Conservation (phyloP, 306 rosid species). For the Oxytropis ochrocephala region DNA sequence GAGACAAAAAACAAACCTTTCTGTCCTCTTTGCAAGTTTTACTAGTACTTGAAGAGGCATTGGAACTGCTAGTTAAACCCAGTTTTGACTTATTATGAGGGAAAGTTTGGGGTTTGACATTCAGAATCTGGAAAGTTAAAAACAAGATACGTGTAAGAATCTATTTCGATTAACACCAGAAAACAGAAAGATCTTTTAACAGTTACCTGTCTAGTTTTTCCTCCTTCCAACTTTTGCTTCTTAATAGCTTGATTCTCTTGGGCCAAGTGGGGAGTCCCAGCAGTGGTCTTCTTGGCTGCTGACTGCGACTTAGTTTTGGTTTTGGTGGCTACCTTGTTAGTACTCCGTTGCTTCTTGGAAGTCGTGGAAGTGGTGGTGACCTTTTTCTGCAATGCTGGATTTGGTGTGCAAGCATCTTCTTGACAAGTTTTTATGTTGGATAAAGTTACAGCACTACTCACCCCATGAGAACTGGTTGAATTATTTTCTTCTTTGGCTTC, state of each 20-base stretch:
- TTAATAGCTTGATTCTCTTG: constrained; percentile 93
- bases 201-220: constrained; percentile 76
- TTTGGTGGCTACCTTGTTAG: constrained; percentile 46
- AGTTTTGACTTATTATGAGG: constrained; percentile 77
- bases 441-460: constrained; percentile 5
- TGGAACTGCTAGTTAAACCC: constrained; percentile 40
- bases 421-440: background rate
- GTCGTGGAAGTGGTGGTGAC: constrained; percentile 19
- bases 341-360: constrained; percentile 53
- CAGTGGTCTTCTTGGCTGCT: constrained; percentile 38
- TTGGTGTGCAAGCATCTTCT: constrained; percentile 68
- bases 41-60: constrained; percentile 33
- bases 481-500: constrained; percentile 29
- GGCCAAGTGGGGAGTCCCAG: constrained; percentile 41
- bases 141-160: background rate
- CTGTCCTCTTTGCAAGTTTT: constrained; percentile 62
- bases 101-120: constrained; percentile 64
- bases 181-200: background rate
- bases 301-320: constrained; percentile 42
- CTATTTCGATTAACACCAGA: background rate
- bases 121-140: constrained; percentile 52
- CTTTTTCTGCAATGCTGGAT: constrained; percentile 41
- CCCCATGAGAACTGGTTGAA: constrained; percentile 12
- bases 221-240: constrained; percentile 89
- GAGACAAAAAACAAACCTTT: constrained; percentile 45